Conservation (phyloP, 345 rosid species). For the Lepidium sativum region DNA sequence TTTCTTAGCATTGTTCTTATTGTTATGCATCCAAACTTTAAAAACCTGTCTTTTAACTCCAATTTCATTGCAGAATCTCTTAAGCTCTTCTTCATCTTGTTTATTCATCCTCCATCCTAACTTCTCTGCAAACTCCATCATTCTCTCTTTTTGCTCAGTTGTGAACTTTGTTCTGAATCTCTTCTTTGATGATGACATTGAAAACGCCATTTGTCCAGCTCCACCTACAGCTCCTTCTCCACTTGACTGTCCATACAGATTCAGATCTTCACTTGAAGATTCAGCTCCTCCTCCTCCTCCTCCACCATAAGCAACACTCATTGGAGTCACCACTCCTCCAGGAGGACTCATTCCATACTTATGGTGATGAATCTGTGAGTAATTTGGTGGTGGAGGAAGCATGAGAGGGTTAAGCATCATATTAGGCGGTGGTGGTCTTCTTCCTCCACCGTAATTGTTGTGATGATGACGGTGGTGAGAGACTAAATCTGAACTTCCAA, state of each 20-base stretch:
- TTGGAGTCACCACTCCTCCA: conserved; percentile 44
- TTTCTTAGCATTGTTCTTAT: conserved; percentile 57
- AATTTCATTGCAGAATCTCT: conserved; percentile 51
- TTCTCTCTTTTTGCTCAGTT: conserved; percentile 63
- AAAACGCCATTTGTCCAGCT: conserved; percentile 39
- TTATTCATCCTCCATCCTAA: conserved; percentile 68
- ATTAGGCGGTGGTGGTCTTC: conserved; percentile 20
- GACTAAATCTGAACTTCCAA: conserved; percentile 10
- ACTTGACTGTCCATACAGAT: conserved; percentile 40
- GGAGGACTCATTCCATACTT: conserved; percentile 39
- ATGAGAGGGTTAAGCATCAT: conserved; percentile 36
- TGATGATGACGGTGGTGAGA: conserved; percentile 1
- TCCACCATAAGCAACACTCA: conserved; percentile 61
- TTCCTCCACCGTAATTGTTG: conserved; percentile 15
- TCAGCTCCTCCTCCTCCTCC: conserved; percentile 48
- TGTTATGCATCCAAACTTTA: conserved; percentile 91
- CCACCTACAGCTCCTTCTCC: conserved; percentile 27
- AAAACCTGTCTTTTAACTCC: conserved; percentile 68
- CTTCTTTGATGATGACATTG: conserved; percentile 51
- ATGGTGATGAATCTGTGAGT: conserved; percentile 26
- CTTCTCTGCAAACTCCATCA: conserved; percentile 74
- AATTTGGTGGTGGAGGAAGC: conserved; percentile 40
- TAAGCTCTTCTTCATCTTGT: conserved; percentile 59
- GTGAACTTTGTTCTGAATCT: conserved; percentile 59
- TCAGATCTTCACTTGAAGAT: conserved; percentile 76